Conservation (phyloP, 805 yeast genomes). For the Yamadazyma scolyti region DNA sequence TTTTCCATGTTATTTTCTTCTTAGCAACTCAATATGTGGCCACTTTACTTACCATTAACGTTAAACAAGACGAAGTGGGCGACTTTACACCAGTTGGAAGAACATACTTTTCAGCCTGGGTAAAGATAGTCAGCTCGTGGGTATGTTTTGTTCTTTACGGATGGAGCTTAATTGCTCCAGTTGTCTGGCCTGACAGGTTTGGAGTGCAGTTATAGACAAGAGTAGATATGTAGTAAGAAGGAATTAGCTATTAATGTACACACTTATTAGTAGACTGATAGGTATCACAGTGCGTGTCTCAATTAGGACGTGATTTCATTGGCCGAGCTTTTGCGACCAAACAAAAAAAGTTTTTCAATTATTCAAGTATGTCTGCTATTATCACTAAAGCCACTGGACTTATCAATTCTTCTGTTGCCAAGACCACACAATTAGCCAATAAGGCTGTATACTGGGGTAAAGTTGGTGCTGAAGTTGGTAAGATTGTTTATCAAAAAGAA, state of each 20-base stretch:
- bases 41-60: conserved; percentile 87
- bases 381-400: conserved; percentile 37
- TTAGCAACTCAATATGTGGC: conserved; percentile 97
- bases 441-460: conserved; percentile 76
- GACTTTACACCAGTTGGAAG: conserved; percentile 96
- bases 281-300: too few species aligned
- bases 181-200: conserved; percentile 85
- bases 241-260: too few species aligned
- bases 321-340: conserved; percentile 5
- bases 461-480: conserved; percentile 61
- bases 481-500: conserved; percentile 85
- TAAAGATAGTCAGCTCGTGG: conserved; percentile 90
- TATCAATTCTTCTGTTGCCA: conserved; percentile 32
- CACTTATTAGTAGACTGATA: too few species aligned
- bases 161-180: conserved; percentile 93
- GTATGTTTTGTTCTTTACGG: conserved; percentile 79
- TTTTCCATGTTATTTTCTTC: conserved; percentile 89
- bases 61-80: conserved; percentile 75
- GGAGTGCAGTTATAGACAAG: conserved; percentile 28
- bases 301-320: too few species aligned
- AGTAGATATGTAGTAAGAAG: too few species aligned
- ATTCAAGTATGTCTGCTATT: conserved; percentile 38
- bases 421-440: conserved; percentile 41
- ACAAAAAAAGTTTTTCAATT: conserved; percentile 6
- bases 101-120: conserved; percentile 93